phyloP scores from a whole-genome alignment of 768 basidiomycete genomes.

The Chalciporus piperatus region DNA sequence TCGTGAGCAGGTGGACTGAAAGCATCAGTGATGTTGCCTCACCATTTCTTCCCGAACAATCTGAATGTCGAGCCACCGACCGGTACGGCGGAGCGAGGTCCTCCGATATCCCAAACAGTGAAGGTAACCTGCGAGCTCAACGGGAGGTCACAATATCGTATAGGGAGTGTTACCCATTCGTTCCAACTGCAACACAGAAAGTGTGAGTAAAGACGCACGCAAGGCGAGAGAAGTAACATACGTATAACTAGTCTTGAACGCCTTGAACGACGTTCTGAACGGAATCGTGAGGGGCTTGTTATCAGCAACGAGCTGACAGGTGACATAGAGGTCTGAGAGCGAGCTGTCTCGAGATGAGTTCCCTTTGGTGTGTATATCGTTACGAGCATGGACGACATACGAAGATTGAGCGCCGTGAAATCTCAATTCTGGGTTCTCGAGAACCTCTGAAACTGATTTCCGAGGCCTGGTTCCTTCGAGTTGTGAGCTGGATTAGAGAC shows the following conservation, averaged over 20 bases:
- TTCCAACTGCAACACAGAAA: slow-evolving; percentile 68
- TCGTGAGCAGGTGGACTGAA: background rate
- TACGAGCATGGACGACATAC: slow-evolving; percentile 36
- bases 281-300: slow-evolving; percentile 92
- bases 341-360: slow-evolving; percentile 48
- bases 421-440: slow-evolving; percentile 78
- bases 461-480: slow-evolving; percentile 80
- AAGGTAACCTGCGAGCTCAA: slow-evolving; percentile 85
- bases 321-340: slow-evolving; percentile 90
- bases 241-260: slow-evolving; percentile 83
- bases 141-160: slow-evolving; percentile 92
- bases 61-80: slow-evolving; percentile 91
- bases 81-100: slow-evolving; percentile 72
- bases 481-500: slow-evolving; percentile 57
- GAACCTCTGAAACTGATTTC: slow-evolving; percentile 69
- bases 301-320: slow-evolving; percentile 87
- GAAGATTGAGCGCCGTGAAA: slow-evolving; percentile 82
- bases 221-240: slow-evolving; percentile 33
- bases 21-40: background rate
- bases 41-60: slow-evolving; percentile 94
- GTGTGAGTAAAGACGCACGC: background rate
- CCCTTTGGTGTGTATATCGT: slow-evolving; percentile 7
- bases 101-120: slow-evolving; percentile 94
- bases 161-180: slow-evolving; percentile 89
- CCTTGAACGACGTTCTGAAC: slow-evolving; percentile 88